phyloP scores from a whole-genome alignment of 2,329 filamentous ascomycete genomes.

The Cordyceps cicadae region DNA sequence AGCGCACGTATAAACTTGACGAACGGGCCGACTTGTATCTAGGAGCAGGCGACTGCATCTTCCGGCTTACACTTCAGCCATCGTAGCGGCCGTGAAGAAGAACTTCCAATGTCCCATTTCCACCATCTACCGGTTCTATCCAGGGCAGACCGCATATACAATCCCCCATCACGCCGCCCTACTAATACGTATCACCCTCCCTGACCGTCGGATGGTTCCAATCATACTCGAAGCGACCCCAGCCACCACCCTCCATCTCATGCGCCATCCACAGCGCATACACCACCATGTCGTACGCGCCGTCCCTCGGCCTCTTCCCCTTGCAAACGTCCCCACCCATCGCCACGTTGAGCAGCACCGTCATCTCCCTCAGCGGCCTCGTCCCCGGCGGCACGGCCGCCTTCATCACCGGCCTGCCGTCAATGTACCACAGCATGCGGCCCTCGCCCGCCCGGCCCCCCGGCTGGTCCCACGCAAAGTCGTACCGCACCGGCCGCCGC shows the following conservation, averaged over 20 bases:
- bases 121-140: not conserved
- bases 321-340: slow-evolving; percentile 53
- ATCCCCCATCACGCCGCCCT: not conserved
- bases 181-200: slow-evolving; percentile 26
- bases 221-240: slow-evolving; percentile 44
- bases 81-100: not conserved
- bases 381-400: slow-evolving; percentile 43
- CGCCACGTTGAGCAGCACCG: slow-evolving; percentile 50
- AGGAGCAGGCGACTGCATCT: not conserved
- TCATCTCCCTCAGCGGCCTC: slow-evolving; percentile 46
- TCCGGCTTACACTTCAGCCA: not conserved
- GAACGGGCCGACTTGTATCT: not conserved
- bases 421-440: slow-evolving; percentile 50
- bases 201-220: slow-evolving; percentile 29
- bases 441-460: slow-evolving; percentile 35
- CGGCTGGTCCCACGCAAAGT: slow-evolving; percentile 48
- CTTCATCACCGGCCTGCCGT: slow-evolving; percentile 50
- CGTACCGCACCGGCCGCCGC: slow-evolving; percentile 40
- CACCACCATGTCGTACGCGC: slow-evolving; percentile 48
- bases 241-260: slow-evolving; percentile 43
- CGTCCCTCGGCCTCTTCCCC: slow-evolving; percentile 42
- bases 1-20: not conserved
- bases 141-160: not conserved
- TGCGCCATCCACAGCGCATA: slow-evolving; percentile 44
- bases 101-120: not conserved